Evolutionary conservation across 768 basidiomycete genomes (phyloP).

Genomic region (Serendipita sp.): DNA sequence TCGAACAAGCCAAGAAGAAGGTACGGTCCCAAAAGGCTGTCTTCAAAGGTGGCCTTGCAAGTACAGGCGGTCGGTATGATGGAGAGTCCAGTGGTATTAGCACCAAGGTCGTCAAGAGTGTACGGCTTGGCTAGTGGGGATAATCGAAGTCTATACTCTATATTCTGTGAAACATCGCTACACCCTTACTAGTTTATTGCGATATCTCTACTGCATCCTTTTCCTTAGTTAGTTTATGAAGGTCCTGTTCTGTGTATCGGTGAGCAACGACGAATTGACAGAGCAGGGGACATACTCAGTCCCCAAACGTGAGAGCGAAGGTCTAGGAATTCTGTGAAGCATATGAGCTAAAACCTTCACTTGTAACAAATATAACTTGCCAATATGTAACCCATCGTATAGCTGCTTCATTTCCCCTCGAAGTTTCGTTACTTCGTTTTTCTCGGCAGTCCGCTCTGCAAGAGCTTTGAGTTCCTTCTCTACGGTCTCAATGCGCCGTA

Average conservation of each 20-base stretch:
- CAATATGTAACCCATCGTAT: slow-evolving; percentile 68
- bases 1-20: slow-evolving; percentile 91
- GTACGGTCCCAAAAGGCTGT: slow-evolving; percentile 76
- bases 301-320: slow-evolving; percentile 74
- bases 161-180: not conserved
- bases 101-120: slow-evolving; percentile 66
- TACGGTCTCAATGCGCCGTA: slow-evolving; percentile 67
- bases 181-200: not conserved
- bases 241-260: not conserved
- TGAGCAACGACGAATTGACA: not conserved
- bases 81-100: slow-evolving; percentile 91
- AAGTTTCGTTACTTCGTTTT: slow-evolving; percentile 64
- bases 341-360: not conserved
- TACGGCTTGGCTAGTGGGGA: slow-evolving; percentile 34
- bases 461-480: slow-evolving; percentile 80
- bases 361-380: slow-evolving; percentile 24
- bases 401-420: slow-evolving; percentile 76
- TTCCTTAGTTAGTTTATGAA: not conserved
- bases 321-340: slow-evolving; percentile 54
- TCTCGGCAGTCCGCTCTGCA: slow-evolving; percentile 44
- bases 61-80: slow-evolving; percentile 55
- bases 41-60: slow-evolving; percentile 75
- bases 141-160: not conserved
- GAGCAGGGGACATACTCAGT: slow-evolving; percentile 44
- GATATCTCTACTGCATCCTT: not conserved